Conservation (phyloP, 768 basidiomycete species). For the Mycena rebaudengoi region DNA sequence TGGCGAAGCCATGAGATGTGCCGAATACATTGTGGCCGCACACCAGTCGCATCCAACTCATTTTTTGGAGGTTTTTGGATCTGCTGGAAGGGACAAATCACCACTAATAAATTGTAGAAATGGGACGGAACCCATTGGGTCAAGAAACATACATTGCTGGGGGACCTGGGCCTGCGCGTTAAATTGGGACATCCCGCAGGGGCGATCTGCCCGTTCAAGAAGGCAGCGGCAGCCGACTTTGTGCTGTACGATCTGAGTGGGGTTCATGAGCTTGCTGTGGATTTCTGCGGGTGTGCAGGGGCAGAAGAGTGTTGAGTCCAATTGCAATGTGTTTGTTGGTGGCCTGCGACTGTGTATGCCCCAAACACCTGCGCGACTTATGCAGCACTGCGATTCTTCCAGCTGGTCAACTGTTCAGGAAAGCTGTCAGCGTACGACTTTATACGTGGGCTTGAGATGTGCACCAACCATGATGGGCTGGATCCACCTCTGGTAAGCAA, state of each 20-base stretch:
- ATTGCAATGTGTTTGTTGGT: constrained; percentile 13
- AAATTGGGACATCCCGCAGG: constrained; percentile 14
- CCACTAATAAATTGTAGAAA: not conserved
- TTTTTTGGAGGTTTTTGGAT: not conserved
- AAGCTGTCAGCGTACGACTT: constrained; percentile 21
- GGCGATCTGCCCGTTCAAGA: not conserved
- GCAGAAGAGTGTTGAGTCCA: not conserved
- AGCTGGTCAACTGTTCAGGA: constrained; percentile 12
- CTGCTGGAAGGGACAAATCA: not conserved
- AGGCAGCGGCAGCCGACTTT: not conserved
- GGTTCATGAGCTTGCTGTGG: constrained; percentile 5
- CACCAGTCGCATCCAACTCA: not conserved
- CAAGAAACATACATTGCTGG: not conserved
- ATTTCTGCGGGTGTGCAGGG: constrained; percentile 7
- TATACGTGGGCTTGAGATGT: not conserved
- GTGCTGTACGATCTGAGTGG: constrained; percentile 12
- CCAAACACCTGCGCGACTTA: constrained; percentile 19
- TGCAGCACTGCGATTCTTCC: constrained; percentile 2
- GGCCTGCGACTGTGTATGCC: constrained; percentile 4
- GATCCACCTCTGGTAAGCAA: not conserved
- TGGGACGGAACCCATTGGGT: constrained; percentile 2
- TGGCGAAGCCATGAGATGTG: not conserved
- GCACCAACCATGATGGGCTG: not conserved
- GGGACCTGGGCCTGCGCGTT: constrained; percentile 6
- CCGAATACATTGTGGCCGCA: not conserved